Base-by-base conservation (phyloP, 805 yeast genomes). In the Danielia reshetovae region DNA sequence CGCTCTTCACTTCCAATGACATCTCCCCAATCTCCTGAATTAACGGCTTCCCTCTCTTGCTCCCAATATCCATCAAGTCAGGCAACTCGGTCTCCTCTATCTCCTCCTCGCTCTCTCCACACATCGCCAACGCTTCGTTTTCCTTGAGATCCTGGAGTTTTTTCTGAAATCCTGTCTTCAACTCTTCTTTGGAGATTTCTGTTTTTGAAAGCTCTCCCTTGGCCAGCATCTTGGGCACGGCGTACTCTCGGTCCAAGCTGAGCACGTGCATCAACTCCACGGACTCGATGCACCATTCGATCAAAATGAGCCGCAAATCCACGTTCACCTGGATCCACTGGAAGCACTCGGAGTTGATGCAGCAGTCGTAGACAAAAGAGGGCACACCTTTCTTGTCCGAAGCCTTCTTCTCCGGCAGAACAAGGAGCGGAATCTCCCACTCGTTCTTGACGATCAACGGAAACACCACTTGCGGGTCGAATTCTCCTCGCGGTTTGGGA, bases 381-480 rank as follows among this genome's bases (percentile, higher is more conserved):
- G 63, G 55, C 3, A 61, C 57, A 1, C 94, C 94, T 48, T 77
- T 77, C 51, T 88, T 88, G 55, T 89, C 96, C 10, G 40, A 53
- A 29, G 73, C 81, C 9, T 79, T 52, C 36, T 70, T 54, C 30
- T 72, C 74, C 0, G 71, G 66, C 0, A 90, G 78, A 0, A 85
- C 77, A 2, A 84, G 72, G 2, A 89, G 76, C 1, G 96, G 96
- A 2, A 87, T 81, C 39, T 83, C 88, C 95, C 96, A 88, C 49
- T 81, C 69, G 49, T 79, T 79, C 24, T 75, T 77, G 58, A 79
- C 74, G 15, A 83, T 79, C 32, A 77, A 56, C 1, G 81, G 79
- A 47, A 79, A 79, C 2, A 85, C 77, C 2, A 63, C 55, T 24
- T 64, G 70, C 3, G 87, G 79, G 24, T 72, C 69, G 49, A 81